Base-by-base conservation (phyloP, 495 filamentous ascomycete genomes). In the Penicillium goetzii region DNA sequence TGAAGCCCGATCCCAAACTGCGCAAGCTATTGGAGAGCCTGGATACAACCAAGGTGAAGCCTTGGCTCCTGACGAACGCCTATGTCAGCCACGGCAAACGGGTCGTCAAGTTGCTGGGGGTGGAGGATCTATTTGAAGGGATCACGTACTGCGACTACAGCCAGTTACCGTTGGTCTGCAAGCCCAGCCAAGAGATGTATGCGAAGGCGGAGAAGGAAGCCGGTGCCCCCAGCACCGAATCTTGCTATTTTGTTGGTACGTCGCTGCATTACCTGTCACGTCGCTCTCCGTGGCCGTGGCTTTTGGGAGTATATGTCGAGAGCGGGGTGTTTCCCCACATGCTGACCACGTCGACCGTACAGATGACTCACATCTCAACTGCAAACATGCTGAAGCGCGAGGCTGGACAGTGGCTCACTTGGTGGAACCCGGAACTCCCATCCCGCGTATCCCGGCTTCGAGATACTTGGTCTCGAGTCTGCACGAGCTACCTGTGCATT, bases 41-140 rank as follows among this genome's bases (percentile, higher is more conserved):
- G 59, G 91, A 97, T 76, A 85, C 68, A 54, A 81, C 59, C 53
- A 97, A 95, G 69, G 90, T 97, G 65, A 90, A 88, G 71, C 78
- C 91, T 21, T 98, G 96, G 96, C 84, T 99, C 3, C 87, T 99
- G 61, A 99, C 96, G 0, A 99, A 99, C 70, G 96, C 96, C 41
- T 96, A 97, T 70, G 77, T 96, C 65, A 98, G 81, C 47, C 96
- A 99, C 69, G 96, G 85, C 7, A 86, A 84, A 64, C 78, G 93
- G 21, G 95, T 99, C 9, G 84, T 98, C 17, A 86, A 82, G 64
- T 73, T 99, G 30, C 80, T 99, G 3, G 88, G 84, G 30, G 75
- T 98, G 21, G 92, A 96, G 14, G 92, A 96, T 74, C 76, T 92
- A 28, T 98, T 98, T 73, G 94, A 96, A 67, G 94, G 94, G 0